Evolutionary conservation across 2,329 filamentous ascomycete species (phyloP).

Genomic region (Geosmithia morbida): DNA sequence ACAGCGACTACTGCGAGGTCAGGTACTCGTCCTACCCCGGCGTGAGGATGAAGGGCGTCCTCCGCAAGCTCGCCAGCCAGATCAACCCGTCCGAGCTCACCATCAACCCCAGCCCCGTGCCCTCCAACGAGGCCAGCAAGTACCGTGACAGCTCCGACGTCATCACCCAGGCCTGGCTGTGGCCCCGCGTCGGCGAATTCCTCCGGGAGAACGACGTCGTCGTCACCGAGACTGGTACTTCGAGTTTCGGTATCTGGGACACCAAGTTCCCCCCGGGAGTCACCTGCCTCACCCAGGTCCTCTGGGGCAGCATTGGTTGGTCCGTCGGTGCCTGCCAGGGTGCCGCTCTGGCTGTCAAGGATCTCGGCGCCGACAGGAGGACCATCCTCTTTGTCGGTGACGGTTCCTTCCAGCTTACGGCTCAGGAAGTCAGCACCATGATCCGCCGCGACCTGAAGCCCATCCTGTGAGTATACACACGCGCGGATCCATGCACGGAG

Average conservation of each 20-base stretch:
- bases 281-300: constrained; percentile 66
- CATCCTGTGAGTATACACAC: constrained; percentile 46
- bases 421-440: constrained; percentile 75
- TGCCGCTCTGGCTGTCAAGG: constrained; percentile 61
- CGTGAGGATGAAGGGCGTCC: constrained; percentile 63
- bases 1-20: constrained; percentile 59
- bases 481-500: background rate
- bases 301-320: constrained; percentile 55
- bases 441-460: constrained; percentile 59
- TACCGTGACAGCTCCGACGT: constrained; percentile 21
- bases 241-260: constrained; percentile 81
- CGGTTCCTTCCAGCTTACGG: constrained; percentile 73
- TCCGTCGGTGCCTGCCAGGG: constrained; percentile 43
- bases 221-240: constrained; percentile 76
- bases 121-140: constrained; percentile 32
- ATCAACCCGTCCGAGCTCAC: constrained; percentile 44
- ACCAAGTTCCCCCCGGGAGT: constrained; percentile 66
- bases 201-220: constrained; percentile 60
- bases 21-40: constrained; percentile 67
- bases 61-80: constrained; percentile 52
- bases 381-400: constrained; percentile 84
- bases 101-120: constrained; percentile 34
- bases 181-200: constrained; percentile 63
- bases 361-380: constrained; percentile 41
- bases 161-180: constrained; percentile 63